Base-by-base conservation (phyloP, 2,329 filamentous ascomycete species). In the Grosmannia serpens region DNA sequence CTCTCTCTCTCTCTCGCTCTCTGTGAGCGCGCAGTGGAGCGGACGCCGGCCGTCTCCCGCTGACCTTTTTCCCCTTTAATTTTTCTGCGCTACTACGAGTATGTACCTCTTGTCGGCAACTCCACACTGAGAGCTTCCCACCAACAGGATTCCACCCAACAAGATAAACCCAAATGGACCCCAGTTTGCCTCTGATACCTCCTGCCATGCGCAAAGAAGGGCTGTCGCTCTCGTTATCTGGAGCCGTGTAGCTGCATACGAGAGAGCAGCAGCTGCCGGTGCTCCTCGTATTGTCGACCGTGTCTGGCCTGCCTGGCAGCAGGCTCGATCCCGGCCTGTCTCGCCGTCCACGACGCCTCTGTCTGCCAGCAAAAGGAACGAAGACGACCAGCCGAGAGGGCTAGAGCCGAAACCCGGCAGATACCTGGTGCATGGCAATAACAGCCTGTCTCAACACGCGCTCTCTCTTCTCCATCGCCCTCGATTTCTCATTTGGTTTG, bases 41-140 rank as follows among this genome's bases (percentile, higher is more conserved):
- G 20, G 27, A 29, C 47, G 26, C 47, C 47, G 47, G 47, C 15
- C 47, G 26, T 44, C 41, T 44, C 41, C 41, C 41, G 41, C 41
- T 44, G 41, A 8, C n/a, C 13, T 31, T 31, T 53, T 53, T 53
- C 51, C 51, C 31, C n/a, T 53, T 53, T 38, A 35, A 11, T 44
- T n/a, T 38, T 53, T 38, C 31, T 53, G 51, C 51, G n/a, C 51
- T 53, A 53, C n/a, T n/a, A n/a, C n/a, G n/a, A n/a, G n/a, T n/a
- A n/a, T n/a, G n/a, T n/a, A n/a, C 33, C 27, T 29, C 9, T 52
- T 22, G 20, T 35, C 50, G 50, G 4, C 31, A 31, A 31, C 51
- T 38, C 51, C 51, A 53, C 51, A n/a, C 29, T n/a, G 51, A 53
- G 51, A 44, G 29, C 27, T 53, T 52, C 27, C 50, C 50, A 33